Evolutionary conservation across 1,139 yeast genomes (phyloP).

Genomic region (Pichia sp.): DNA sequence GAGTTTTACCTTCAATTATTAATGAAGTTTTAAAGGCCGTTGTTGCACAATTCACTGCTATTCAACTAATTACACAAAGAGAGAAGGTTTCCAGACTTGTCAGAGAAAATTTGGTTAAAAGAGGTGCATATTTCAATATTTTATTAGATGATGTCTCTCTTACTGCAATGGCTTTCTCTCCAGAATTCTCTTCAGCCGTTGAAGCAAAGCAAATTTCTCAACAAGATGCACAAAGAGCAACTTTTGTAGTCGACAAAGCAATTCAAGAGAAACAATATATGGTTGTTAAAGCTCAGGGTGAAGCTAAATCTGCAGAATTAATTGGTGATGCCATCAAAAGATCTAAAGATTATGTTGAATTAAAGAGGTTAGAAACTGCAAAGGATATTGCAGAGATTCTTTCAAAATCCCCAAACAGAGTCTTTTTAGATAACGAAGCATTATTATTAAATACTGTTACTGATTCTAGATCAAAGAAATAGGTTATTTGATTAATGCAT

Average conservation of each 20-base stretch:
- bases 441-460: constrained; percentile 81
- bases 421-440: constrained; percentile 86
- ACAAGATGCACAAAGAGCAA: constrained; percentile 98
- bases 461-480: constrained; percentile 43
- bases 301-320: constrained; percentile 95
- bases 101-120: constrained; percentile 82
- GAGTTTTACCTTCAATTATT: constrained; percentile 92
- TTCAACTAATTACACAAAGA: constrained; percentile 96
- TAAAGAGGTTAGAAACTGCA: constrained; percentile 95
- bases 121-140: constrained; percentile 87
- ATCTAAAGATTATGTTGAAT: constrained; percentile 89
- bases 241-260: constrained; percentile 93
- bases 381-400: constrained; percentile 87
- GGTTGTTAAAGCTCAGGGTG: constrained; percentile 97
- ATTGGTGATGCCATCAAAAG: constrained; percentile 98
- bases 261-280: constrained; percentile 95
- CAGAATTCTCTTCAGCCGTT: constrained; percentile 95
- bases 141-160: constrained; percentile 90
- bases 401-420: constrained; percentile 83
- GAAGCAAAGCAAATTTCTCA: constrained; percentile 99
- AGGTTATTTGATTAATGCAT: constrained; percentile 1
- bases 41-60: constrained; percentile 97
- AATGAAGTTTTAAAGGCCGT: constrained; percentile 95
- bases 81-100: constrained; percentile 90
- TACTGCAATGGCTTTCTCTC: constrained; percentile 94